Conservation (phyloP, 2,329 filamentous ascomycete genomes). For the Claviceps maximensis region DNA sequence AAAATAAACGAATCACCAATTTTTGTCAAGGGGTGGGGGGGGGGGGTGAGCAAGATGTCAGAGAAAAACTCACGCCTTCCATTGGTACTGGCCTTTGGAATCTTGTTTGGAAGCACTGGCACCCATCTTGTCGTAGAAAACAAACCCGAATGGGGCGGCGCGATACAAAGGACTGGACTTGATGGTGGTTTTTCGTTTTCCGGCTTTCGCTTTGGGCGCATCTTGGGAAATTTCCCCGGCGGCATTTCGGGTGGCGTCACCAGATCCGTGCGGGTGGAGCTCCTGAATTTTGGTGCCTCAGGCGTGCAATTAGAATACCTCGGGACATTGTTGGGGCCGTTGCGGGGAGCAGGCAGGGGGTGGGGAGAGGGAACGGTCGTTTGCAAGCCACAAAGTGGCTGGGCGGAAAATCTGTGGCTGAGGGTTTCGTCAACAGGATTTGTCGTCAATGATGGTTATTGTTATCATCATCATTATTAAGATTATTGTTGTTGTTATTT, state of each 20-base stretch:
- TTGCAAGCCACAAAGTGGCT: no score
- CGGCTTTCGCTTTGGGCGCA: neutral
- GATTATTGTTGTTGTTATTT: no score
- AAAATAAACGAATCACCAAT: no score
- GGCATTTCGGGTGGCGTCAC: conserved; percentile 19
- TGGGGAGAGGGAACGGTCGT: no score
- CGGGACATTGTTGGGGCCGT: no score
- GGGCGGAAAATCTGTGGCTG: no score
- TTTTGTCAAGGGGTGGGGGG: neutral
- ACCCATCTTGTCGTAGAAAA: conserved; percentile 35
- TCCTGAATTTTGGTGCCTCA: conserved; percentile 17
- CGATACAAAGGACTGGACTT: conserved; percentile 14
- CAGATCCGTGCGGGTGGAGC: neutral
- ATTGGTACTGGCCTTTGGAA: conserved; percentile 23
- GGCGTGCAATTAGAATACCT: conserved; percentile 8
- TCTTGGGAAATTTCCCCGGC: conserved; percentile 22
- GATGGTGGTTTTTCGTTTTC: conserved; percentile 10
- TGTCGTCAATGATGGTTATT: no score
- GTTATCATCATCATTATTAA: no score
- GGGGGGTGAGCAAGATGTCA: no score
- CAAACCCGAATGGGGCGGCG: conserved; percentile 18
- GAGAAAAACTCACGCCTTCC: conserved; percentile 38
- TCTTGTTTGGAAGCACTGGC: conserved; percentile 41
- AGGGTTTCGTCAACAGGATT: no score
- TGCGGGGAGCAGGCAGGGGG: no score